These are phyloP conservation scores for Clohesyomyces aquaticus DNA, from an alignment of 495 filamentous ascomycete genomes.

Conservation along the genomic window DNA sequence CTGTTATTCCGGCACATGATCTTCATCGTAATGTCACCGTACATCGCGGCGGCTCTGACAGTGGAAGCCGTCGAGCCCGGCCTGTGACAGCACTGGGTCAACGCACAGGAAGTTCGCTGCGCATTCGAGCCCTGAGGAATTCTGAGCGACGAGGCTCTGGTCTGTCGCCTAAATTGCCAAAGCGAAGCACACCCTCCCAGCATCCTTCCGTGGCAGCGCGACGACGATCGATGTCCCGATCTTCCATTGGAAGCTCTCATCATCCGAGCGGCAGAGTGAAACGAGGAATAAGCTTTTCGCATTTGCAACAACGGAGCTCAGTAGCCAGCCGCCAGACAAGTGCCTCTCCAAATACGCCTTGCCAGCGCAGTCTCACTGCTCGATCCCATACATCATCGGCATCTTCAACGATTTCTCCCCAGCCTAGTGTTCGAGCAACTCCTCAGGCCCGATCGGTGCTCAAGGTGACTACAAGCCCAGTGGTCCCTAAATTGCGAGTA, in stretches of 20 bases:
- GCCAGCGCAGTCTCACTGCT: slow-evolving; percentile 19
- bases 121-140: slow-evolving; percentile 37
- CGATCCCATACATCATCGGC: slow-evolving; percentile 2
- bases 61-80: slow-evolving; percentile 31
- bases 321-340: slow-evolving; percentile 35
- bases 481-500: slow-evolving; percentile 37
- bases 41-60: slow-evolving; percentile 54
- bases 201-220: slow-evolving; percentile 16
- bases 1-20: slow-evolving; percentile 46
- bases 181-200: slow-evolving; percentile 34
- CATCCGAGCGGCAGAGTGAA: slow-evolving; percentile 65
- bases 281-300: slow-evolving; percentile 80
- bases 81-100: slow-evolving; percentile 34
- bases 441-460: slow-evolving; percentile 29
- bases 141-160: slow-evolving; percentile 26
- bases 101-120: slow-evolving; percentile 44
- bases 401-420: slow-evolving; percentile 14
- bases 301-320: slow-evolving; percentile 52
- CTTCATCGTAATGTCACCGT: slow-evolving; percentile 68
- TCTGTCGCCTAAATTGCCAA: slow-evolving; percentile 27
- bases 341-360: slow-evolving; percentile 37
- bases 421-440: slow-evolving; percentile 4
- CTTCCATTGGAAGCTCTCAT: slow-evolving; percentile 58
- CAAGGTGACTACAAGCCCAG: slow-evolving; percentile 18
- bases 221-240: slow-evolving; percentile 42